Evolutionary conservation across 768 basidiomycete genomes (phyloP).

Genomic region (Dioszegia hungarica): DNA sequence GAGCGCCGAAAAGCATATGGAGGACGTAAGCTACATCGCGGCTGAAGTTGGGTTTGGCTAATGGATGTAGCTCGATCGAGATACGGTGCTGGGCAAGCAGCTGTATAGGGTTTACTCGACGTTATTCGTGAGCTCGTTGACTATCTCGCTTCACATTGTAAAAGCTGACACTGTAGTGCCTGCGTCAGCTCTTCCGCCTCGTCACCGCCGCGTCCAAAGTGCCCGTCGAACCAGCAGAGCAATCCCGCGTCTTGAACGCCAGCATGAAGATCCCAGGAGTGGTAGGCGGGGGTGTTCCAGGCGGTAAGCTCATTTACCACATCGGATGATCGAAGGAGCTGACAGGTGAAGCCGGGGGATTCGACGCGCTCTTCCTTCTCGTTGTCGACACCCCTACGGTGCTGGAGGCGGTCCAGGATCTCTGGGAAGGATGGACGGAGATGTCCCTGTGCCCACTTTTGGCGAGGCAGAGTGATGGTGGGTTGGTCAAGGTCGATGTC

Average conservation of each 20-base stretch:
- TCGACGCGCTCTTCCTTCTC: constrained; percentile 93
- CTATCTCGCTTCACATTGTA: too few species aligned
- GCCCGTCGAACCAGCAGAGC: constrained; percentile 83
- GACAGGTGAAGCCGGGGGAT: constrained; percentile 74
- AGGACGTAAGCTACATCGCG: constrained; percentile 13
- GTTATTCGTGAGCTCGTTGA: too few species aligned
- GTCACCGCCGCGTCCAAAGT: constrained; percentile 66
- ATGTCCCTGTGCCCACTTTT: constrained; percentile 51
- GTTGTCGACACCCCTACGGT: constrained; percentile 56
- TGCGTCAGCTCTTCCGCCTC: background rate
- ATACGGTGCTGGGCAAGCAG: background rate
- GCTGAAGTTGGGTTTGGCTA: background rate
- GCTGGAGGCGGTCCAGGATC: constrained; percentile 46
- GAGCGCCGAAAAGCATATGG: constrained; percentile 3
- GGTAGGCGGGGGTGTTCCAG: constrained; percentile 91
- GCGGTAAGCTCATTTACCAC: constrained; percentile 70
- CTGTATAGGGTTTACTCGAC: too few species aligned
- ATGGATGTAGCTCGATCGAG: background rate
- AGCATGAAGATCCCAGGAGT: constrained; percentile 74
- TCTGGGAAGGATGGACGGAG: constrained; percentile 48
- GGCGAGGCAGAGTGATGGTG: constrained; percentile 40
- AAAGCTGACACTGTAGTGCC: background rate
- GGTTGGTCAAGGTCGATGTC: constrained; percentile 10
- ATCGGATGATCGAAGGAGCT: background rate
- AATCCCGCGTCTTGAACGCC: constrained; percentile 73